Conservation (phyloP, 2,329 filamentous ascomycete species). For the Colletotrichum destructivum region DNA sequence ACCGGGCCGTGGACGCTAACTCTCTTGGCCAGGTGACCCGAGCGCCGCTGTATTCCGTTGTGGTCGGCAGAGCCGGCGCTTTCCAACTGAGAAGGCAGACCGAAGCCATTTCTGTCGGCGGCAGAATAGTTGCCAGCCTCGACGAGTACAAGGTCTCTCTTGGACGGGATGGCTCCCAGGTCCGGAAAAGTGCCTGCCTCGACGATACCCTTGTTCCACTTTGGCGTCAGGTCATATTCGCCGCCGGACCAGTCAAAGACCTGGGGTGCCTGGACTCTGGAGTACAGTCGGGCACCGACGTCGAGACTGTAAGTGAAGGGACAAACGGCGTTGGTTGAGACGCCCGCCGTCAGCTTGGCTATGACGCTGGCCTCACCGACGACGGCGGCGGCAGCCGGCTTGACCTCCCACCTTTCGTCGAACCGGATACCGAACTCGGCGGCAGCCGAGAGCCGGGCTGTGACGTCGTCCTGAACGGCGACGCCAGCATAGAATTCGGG, state of each 20-base stretch:
- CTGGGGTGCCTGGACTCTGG: constrained; percentile 40
- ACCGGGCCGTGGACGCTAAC: constrained; percentile 38
- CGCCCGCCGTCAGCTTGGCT: constrained; percentile 40
- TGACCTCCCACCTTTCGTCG: constrained; percentile 41
- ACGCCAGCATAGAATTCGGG: constrained; percentile 46
- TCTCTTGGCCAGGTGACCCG: constrained; percentile 31
- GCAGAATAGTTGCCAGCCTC: not conserved
- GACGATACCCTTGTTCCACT: constrained; percentile 41
- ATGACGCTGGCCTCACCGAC: constrained; percentile 45
- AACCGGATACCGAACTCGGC: constrained; percentile 46
- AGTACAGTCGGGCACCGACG: constrained; percentile 44
- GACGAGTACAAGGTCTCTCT: not conserved
- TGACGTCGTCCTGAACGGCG: constrained; percentile 5
- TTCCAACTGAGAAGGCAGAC: not conserved
- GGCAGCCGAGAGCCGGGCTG: constrained; percentile 34
- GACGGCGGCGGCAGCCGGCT: constrained; percentile 41
- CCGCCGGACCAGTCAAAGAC: constrained; percentile 44
- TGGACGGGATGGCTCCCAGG: constrained; percentile 42
- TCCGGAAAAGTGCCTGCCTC: constrained; percentile 42
- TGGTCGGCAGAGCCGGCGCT: no score
- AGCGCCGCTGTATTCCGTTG: not conserved
- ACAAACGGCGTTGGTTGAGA: constrained; percentile 43
- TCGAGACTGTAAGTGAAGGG: constrained; percentile 46
- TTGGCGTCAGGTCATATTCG: constrained; percentile 35
- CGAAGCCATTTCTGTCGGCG: not conserved